Conservation (phyloP, 441 rosid species). For the Raphanus hybrid region DNA sequence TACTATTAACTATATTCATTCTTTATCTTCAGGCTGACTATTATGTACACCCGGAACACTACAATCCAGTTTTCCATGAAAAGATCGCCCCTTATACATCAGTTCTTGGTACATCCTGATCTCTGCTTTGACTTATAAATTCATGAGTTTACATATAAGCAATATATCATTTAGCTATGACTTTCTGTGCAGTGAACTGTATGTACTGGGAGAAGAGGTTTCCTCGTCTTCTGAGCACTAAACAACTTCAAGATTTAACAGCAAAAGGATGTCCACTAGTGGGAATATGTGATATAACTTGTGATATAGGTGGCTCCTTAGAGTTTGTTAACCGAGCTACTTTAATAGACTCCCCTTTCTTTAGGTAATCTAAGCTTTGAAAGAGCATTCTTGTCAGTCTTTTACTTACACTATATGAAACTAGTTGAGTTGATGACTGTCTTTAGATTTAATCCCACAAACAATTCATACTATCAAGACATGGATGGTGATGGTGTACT, state of each 20-base stretch:
- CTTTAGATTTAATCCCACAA: slow-evolving; percentile 68
- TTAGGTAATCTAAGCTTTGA: slow-evolving; percentile 52
- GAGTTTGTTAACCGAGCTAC: slow-evolving; percentile 83
- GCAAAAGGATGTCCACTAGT: slow-evolving; percentile 73
- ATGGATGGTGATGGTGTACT: slow-evolving; percentile 88
- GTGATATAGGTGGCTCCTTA: slow-evolving; percentile 88
- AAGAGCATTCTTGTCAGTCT: slow-evolving; percentile 53
- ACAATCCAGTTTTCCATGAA: slow-evolving; percentile 76
- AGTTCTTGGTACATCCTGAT: slow-evolving; percentile 65
- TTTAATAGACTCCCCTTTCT: slow-evolving; percentile 79
- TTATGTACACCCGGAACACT: slow-evolving; percentile 93
- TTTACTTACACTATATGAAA: slow-evolving; percentile 36
- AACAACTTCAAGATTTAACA: slow-evolving; percentile 72
- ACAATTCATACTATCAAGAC: slow-evolving; percentile 65
- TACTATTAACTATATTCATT: not conserved
- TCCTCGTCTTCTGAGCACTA: slow-evolving; percentile 73
- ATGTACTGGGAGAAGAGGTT: slow-evolving; percentile 97
- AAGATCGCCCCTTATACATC: slow-evolving; percentile 87
- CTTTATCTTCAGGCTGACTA: slow-evolving; percentile 72
- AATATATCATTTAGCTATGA: not conserved
- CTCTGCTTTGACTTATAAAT: slow-evolving; percentile 13
- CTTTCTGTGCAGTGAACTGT: slow-evolving; percentile 74
- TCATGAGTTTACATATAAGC: not conserved
- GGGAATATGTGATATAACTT: slow-evolving; percentile 91
- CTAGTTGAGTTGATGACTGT: not conserved